phyloP scores from a whole-genome alignment of 495 filamentous ascomycete genomes.

The Daldinia decipiens region DNA sequence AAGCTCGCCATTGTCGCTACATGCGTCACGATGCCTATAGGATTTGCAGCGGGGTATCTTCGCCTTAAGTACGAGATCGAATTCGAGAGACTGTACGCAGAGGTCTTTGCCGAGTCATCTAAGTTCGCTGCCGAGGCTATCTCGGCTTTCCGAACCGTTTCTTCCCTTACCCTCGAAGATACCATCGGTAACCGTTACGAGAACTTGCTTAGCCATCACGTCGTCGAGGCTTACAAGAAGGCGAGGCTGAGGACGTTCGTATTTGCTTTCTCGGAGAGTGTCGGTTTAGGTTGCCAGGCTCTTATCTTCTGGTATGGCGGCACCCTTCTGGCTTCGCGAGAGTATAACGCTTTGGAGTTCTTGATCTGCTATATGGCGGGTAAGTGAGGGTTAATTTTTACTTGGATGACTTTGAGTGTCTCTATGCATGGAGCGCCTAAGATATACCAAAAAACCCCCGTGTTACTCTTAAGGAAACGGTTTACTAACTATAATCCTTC shows the following conservation, averaged over 20 bases:
- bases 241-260: slow-evolving; percentile 56
- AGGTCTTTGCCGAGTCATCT: slow-evolving; percentile 66
- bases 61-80: slow-evolving; percentile 65
- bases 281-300: slow-evolving; percentile 55
- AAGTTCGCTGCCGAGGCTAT: slow-evolving; percentile 71
- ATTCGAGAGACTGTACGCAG: slow-evolving; percentile 65
- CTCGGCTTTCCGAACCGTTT: slow-evolving; percentile 67
- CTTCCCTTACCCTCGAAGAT: slow-evolving; percentile 64
- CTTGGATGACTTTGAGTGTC: too few species aligned
- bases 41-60: slow-evolving; percentile 60
- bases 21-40: slow-evolving; percentile 62
- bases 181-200: slow-evolving; percentile 61
- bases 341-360: slow-evolving; percentile 54
- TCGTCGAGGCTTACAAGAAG: slow-evolving; percentile 55
- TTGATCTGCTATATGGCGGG: slow-evolving; percentile 59
- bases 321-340: slow-evolving; percentile 50
- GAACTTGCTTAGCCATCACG: slow-evolving; percentile 52
- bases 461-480: background rate
- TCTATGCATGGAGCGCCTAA: too few species aligned
- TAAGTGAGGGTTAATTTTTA: slow-evolving; percentile 9
- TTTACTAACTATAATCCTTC: slow-evolving; percentile 4
- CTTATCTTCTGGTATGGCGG: slow-evolving; percentile 65
- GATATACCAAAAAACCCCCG: background rate
- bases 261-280: slow-evolving; percentile 58
- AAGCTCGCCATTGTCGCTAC: slow-evolving; percentile 63